Percentiles rank a stretch among this genome's conserved stretches.
These are phyloP conservation scores for Talinum fruticosum DNA, from an alignment of 148 eudicot genomes.

Conservation along the genomic window DNA sequence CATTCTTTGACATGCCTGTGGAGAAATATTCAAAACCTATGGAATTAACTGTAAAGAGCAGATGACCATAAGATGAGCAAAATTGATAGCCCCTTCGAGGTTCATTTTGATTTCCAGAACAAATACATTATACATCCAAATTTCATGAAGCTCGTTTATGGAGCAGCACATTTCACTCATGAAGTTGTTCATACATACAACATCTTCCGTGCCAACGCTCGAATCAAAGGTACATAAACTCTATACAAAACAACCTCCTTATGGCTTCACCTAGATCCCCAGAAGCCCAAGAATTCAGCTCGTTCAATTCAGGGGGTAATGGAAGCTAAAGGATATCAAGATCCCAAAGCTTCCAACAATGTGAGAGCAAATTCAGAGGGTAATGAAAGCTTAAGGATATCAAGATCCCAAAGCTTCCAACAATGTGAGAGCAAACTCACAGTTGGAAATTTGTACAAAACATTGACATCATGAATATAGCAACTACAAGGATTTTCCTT, in stretches of 20 bases:
- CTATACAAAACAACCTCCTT: background rate
- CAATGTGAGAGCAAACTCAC: background rate
- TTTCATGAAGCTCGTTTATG: background rate
- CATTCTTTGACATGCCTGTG: no score
- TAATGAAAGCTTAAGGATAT: background rate
- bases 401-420: background rate
- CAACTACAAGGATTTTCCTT: background rate
- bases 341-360: background rate
- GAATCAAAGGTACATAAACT: no score
- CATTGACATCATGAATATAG: no score
- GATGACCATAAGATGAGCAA: background rate
- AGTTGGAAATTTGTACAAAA: conserved; percentile 1
- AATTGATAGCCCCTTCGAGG: background rate
- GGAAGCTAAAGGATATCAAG: background rate
- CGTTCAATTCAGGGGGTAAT: no score
- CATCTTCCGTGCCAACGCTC: background rate
- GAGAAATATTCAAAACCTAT: no score
- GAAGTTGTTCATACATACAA: background rate
- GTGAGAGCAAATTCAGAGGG: background rate
- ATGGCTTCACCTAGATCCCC: background rate
- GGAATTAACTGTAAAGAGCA: no score
- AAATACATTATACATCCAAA: background rate
- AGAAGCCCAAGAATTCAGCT: background rate
- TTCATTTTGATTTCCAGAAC: background rate
- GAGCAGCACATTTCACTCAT: background rate